Evolutionary conservation across 345 rosid genomes (phyloP).

Genomic region (Rubroshorea leprosula): DNA sequence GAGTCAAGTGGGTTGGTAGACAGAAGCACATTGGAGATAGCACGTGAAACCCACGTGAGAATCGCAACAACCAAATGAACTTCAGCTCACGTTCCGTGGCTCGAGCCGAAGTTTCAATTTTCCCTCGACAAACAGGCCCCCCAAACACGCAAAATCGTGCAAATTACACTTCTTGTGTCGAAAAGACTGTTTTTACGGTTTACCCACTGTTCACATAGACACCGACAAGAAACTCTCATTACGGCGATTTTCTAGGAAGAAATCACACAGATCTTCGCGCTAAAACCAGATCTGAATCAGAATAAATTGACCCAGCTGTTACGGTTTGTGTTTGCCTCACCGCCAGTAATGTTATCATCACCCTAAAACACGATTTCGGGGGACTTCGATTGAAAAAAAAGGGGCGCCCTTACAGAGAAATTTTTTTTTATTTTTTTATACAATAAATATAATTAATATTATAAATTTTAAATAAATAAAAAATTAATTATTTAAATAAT

Average conservation of each 20-base stretch:
- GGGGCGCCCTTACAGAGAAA: too few relatives aligned
- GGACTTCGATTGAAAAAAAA: too few relatives aligned
- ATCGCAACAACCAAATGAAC: background rate
- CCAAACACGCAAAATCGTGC: background rate
- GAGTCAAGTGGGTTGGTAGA: background rate
- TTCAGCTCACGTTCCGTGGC: background rate
- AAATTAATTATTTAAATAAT: too few relatives aligned
- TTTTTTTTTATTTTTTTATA: too few relatives aligned
- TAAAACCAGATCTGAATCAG: background rate
- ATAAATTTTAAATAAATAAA: too few relatives aligned
- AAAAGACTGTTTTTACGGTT: background rate
- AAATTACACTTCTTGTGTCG: background rate
- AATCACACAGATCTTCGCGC: too few relatives aligned
- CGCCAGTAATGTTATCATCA: too few relatives aligned
- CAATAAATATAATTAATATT: too few relatives aligned
- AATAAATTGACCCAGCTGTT: background rate
- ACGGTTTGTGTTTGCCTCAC: background rate
- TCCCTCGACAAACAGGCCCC: background rate
- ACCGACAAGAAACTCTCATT: background rate
- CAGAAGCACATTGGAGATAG: background rate
- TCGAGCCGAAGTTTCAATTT: background rate
- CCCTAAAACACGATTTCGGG: too few relatives aligned
- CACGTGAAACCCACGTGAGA: background rate
- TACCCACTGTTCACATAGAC: background rate
- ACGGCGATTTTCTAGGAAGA: background rate